A percentile compares a stretch with the other conserved stretches of the same genome.
Evolutionary conservation across 805 yeast species (phyloP).

Genomic region (Ogataea chonburiensis): DNA sequence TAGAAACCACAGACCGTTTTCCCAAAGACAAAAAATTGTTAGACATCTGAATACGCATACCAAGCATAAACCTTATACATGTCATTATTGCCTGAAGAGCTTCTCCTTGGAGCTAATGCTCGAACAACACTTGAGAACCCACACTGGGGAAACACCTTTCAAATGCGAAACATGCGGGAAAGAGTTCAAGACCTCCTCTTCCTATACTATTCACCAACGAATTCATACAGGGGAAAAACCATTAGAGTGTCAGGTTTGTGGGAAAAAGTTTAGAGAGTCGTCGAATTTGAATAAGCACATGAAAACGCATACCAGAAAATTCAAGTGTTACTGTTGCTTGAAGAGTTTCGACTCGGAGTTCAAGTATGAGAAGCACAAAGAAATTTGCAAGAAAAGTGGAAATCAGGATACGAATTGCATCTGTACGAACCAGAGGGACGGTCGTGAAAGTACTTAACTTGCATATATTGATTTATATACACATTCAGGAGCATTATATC

Average conservation of each 20-base stretch:
- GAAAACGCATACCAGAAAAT: slow-evolving; percentile 65
- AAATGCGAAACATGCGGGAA: slow-evolving; percentile 72
- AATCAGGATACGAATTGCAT: slow-evolving; percentile 3
- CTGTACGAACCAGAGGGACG: slow-evolving; percentile 8
- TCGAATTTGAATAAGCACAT: slow-evolving; percentile 87
- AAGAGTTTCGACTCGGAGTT: slow-evolving; percentile 48
- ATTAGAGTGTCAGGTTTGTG: slow-evolving; percentile 74
- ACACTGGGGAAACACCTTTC: slow-evolving; percentile 89
- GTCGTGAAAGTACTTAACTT: background rate
- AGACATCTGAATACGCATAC: slow-evolving; percentile 91
- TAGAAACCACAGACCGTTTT: slow-evolving; percentile 59
- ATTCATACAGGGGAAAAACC: slow-evolving; percentile 93
- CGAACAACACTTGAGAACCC: slow-evolving; percentile 77
- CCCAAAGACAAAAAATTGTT: slow-evolving; percentile 80
- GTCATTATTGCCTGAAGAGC: slow-evolving; percentile 62
- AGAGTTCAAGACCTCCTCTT: slow-evolving; percentile 76
- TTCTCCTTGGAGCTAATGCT: slow-evolving; percentile 80
- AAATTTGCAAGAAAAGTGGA: slow-evolving; percentile 19
- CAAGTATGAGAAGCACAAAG: slow-evolving; percentile 41
- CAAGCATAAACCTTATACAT: slow-evolving; percentile 73
- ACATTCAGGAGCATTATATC: background rate
- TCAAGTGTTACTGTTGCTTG: slow-evolving; percentile 52
- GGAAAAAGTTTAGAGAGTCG: slow-evolving; percentile 82
- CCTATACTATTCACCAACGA: slow-evolving; percentile 78
- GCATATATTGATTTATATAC: background rate